Evolutionary conservation across 2,329 filamentous ascomycete species (phyloP).

Genomic region (Acephala macrosclerotiorum): DNA sequence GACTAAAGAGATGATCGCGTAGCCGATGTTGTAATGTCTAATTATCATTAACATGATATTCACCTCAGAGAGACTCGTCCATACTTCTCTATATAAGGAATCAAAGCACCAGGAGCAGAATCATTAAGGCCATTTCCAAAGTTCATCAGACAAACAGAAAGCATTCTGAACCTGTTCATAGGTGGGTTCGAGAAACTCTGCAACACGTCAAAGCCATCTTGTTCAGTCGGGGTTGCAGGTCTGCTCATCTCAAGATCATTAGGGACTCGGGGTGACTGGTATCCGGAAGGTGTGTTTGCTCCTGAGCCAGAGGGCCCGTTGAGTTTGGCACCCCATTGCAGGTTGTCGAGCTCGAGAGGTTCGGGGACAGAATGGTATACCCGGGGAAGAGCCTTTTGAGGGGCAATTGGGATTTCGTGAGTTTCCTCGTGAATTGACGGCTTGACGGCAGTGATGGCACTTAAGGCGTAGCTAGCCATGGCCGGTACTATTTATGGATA

Average conservation of each 20-base stretch:
- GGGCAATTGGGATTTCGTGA: slow-evolving; percentile 33
- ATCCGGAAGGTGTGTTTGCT: slow-evolving; percentile 34
- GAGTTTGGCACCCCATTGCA: slow-evolving; percentile 35
- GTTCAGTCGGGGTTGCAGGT: slow-evolving; percentile 53
- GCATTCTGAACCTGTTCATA: slow-evolving; percentile 75
- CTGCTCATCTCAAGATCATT: slow-evolving; percentile 58
- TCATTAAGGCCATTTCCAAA: slow-evolving; percentile 78
- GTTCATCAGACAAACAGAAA: slow-evolving; percentile 69
- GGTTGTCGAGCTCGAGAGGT: slow-evolving; percentile 39
- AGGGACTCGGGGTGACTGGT: slow-evolving; percentile 34
- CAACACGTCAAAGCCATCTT: slow-evolving; percentile 53
- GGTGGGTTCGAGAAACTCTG: slow-evolving; percentile 66
- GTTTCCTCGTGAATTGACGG: slow-evolving; percentile 19
- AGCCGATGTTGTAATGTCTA: slow-evolving; percentile 75
- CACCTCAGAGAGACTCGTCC: slow-evolving; percentile 21
- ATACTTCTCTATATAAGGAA: slow-evolving; percentile 78
- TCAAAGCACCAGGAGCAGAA: slow-evolving; percentile 76
- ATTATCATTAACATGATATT: slow-evolving; percentile 18
- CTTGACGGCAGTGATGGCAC: slow-evolving; percentile 36
- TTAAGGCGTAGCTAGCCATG: slow-evolving; percentile 39
- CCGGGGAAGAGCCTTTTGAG: slow-evolving; percentile 39
- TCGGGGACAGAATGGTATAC: slow-evolving; percentile 42
- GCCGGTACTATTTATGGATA: slow-evolving; percentile 6
- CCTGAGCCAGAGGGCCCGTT: slow-evolving; percentile 33
- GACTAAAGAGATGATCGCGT: slow-evolving; percentile 80